Base-by-base conservation (phyloP, 2,329 filamentous ascomycete species). In the Trichoderma sp. region DNA sequence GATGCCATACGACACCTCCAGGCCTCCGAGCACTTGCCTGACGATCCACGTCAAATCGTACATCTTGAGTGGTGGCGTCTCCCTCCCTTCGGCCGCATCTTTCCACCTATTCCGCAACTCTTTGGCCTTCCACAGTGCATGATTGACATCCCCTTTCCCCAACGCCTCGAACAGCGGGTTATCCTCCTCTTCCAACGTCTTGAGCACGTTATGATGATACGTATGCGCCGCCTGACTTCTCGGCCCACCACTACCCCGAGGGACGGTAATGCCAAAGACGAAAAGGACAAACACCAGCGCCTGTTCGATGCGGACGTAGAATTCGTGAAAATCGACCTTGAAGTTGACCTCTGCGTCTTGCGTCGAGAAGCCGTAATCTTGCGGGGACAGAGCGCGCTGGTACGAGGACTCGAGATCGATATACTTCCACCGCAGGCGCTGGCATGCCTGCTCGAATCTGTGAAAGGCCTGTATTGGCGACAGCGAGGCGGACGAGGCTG, bases 251-350 rank as follows among this genome's bases (percentile, higher is more conserved):
- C 26, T 62, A 7, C 69, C 66, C 13, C 55, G 79, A 0, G 83
- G 80, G 0, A 93, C 82, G 0, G 79, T 77, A 6, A 92, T 84
- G 8, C 87, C 88, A 72, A 90, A 91, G 0, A 92, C 86, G 0
- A 85, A 85, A n/a, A 92, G 85, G 1, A 92, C 82, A 61, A 91
- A 87, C 1, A 92, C 90, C 8, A 93, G 83, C 0, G 90, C 91
- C 34, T 92, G 88, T 80, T 94, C 92, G 7, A 93, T 86, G 43
- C 92, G 85, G 66, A 89, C 88, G 81, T 93, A 93, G 79, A 91
- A 93, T 77, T 94, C 92, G 80, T 92, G 90, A 74, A 93, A 94
- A 77, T 93, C 92, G 8, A 93, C 85, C 79, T 93, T 93, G 83
- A 93, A 93, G 85, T 93, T 93, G 17, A 88, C 85, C 79, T 91